Conservation (phyloP, 768 basidiomycete genomes). For the Leccinum broughii region DNA sequence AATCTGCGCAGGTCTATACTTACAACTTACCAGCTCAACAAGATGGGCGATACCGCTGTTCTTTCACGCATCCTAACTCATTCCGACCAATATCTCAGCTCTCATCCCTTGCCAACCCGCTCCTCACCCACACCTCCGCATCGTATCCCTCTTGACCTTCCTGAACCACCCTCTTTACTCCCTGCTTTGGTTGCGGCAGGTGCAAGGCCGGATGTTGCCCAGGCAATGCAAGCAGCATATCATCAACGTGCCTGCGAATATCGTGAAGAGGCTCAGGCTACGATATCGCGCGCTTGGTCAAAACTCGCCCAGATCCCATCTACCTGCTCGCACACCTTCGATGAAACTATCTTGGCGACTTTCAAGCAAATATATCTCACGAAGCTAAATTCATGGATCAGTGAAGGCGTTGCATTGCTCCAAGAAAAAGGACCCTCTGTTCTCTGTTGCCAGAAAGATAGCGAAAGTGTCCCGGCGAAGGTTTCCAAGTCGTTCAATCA, state of each 20-base stretch:
- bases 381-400: constrained; percentile 1
- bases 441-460: background rate
- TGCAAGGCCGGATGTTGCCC: constrained; percentile 2
- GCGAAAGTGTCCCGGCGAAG: background rate
- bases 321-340: background rate
- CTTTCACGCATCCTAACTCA: background rate
- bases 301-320: constrained; percentile 6
- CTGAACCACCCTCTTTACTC: constrained; percentile 6
- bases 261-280: constrained; percentile 2
- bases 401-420: background rate
- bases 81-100: constrained; percentile 4
- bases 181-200: constrained; percentile 5
- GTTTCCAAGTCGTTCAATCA: background rate
- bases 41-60: too few relatives aligned
- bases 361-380: constrained; percentile 6
- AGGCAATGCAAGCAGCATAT: constrained; percentile 1
- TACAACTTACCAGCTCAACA: too few relatives aligned
- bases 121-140: background rate
- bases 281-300: background rate
- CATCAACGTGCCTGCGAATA: constrained; percentile 3
- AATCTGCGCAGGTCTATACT: too few relatives aligned
- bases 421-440: background rate
- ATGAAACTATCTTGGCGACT: constrained; percentile 4
- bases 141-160: background rate
- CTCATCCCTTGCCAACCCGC: background rate